These are phyloP conservation scores for Microthlaspi erraticum DNA, from an alignment of 345 rosid genomes.

Conservation along the genomic window DNA sequence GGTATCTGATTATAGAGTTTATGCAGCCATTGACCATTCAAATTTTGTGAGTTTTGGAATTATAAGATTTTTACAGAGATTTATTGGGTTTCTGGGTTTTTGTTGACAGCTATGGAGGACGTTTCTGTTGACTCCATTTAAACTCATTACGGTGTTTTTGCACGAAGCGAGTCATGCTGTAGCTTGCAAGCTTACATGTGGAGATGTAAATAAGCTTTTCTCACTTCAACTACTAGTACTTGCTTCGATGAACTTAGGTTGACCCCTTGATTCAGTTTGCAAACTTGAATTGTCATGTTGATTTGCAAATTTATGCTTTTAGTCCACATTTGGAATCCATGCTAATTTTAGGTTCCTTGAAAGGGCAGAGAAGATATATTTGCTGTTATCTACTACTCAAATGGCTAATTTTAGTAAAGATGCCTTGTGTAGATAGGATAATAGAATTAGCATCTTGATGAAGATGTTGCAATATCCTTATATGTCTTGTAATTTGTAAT, in stretches of 20 bases:
- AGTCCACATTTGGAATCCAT: background rate
- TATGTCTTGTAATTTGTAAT: background rate
- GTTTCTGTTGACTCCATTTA: conserved; percentile 79
- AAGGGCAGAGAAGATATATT: background rate
- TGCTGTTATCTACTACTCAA: background rate
- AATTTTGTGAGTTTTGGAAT: conserved; percentile 9
- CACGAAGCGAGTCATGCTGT: conserved; percentile 98
- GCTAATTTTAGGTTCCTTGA: conserved; percentile 8
- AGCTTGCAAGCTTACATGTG: conserved; percentile 98
- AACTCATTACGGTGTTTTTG: conserved; percentile 93
- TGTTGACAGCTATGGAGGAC: conserved; percentile 91
- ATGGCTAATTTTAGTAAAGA: background rate
- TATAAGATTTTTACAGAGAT: background rate
- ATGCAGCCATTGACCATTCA: conserved; percentile 18
- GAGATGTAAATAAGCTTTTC: conserved; percentile 68
- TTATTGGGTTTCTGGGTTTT: conserved; percentile 15
- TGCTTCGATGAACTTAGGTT: conserved; percentile 19
- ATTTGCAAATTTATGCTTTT: conserved; percentile 2
- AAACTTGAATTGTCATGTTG: background rate
- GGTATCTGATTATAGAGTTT: conserved; percentile 11
- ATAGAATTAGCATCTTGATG: background rate
- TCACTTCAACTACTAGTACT: conserved; percentile 21
- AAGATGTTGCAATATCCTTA: background rate
- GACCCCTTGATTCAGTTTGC: conserved; percentile 5
- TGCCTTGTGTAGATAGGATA: background rate